A percentile compares a stretch with the other conserved stretches of the same genome.
Evolutionary conservation across 768 basidiomycete genomes (phyloP).

Genomic region (Udeniomyces megalosporus): DNA sequence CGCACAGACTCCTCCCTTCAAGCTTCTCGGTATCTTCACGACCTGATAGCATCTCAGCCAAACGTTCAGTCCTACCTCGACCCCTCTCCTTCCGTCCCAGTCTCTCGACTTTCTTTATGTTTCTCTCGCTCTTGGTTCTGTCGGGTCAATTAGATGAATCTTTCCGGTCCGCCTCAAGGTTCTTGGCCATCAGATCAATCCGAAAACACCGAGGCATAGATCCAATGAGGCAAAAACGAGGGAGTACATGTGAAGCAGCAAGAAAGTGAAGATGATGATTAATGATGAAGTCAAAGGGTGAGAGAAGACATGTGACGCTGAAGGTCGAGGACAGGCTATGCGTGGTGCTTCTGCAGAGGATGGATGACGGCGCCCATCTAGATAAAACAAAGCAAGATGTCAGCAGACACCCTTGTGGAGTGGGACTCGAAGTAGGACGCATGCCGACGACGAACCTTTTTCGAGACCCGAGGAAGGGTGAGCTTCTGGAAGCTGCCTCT

Average conservation of each 20-base stretch:
- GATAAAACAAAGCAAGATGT: neutral
- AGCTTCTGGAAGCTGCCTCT: constrained; percentile 42
- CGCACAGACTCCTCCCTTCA: constrained; percentile 52
- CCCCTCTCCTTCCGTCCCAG: too few species aligned
- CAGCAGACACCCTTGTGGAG: neutral
- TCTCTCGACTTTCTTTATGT: too few species aligned
- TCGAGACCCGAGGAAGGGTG: constrained; percentile 69
- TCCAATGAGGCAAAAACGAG: too few species aligned
- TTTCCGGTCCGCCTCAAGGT: too few species aligned
- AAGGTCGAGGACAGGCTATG: neutral
- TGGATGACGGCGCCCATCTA: constrained; percentile 58
- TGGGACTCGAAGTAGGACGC: neutral
- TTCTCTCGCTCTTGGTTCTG: too few species aligned
- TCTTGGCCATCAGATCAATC: too few species aligned
- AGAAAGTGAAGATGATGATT: too few species aligned
- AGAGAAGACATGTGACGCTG: constrained; percentile 26
- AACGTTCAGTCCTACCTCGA: too few species aligned
- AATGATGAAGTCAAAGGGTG: neutral
- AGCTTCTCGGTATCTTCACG: constrained; percentile 77
- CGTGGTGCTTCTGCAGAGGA: constrained; percentile 42
- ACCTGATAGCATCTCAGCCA: constrained; percentile 27
- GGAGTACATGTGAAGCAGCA: too few species aligned
- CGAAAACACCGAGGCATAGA: too few species aligned
- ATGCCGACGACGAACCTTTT: constrained; percentile 44
- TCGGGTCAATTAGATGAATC: too few species aligned